phyloP scores from a whole-genome alignment of 192 early-diverging fungal species.

The Ambispora gerdemannii region DNA sequence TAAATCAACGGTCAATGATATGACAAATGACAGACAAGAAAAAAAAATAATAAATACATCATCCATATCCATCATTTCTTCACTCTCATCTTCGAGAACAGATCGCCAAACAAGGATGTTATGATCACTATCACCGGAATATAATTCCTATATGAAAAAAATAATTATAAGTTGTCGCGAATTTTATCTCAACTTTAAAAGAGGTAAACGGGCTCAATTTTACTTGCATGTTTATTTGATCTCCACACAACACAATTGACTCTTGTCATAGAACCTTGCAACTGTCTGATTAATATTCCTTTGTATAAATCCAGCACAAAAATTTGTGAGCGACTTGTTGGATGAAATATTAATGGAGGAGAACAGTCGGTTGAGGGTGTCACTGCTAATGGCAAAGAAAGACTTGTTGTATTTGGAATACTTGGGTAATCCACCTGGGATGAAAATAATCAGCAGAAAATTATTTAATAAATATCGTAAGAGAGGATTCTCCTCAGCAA shows the following conservation, averaged over 20 bases:
- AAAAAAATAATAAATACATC: neutral
- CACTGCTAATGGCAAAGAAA: slow-evolving; percentile 33
- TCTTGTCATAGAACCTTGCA: slow-evolving; percentile 63
- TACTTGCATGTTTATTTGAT: slow-evolving; percentile 39
- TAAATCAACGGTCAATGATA: neutral
- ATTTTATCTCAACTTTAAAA: slow-evolving; percentile 6
- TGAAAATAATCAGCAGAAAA: slow-evolving; percentile 35
- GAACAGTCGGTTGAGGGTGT: slow-evolving; percentile 34
- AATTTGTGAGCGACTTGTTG: slow-evolving; percentile 52
- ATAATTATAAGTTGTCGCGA: neutral
- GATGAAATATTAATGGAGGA: slow-evolving; percentile 56
- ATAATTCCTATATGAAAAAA: slow-evolving; percentile 49
- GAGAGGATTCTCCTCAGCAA: slow-evolving; percentile 42
- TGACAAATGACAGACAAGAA: neutral
- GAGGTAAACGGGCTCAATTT: too few relatives aligned
- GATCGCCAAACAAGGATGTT: slow-evolving; percentile 58
- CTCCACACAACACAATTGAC: slow-evolving; percentile 59
- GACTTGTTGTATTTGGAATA: slow-evolving; percentile 32
- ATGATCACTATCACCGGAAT: slow-evolving; percentile 57
- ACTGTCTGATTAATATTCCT: slow-evolving; percentile 50
- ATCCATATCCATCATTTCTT: slow-evolving; percentile 30
- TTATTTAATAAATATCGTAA: slow-evolving; percentile 14
- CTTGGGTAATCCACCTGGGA: slow-evolving; percentile 33
- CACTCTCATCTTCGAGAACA: slow-evolving; percentile 33
- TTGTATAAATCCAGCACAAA: slow-evolving; percentile 55